A percentile compares a stretch with the other conserved stretches of the same genome.
Conservation (phyloP, 2,329 filamentous ascomycete genomes). For the Zasmidium angulare region DNA sequence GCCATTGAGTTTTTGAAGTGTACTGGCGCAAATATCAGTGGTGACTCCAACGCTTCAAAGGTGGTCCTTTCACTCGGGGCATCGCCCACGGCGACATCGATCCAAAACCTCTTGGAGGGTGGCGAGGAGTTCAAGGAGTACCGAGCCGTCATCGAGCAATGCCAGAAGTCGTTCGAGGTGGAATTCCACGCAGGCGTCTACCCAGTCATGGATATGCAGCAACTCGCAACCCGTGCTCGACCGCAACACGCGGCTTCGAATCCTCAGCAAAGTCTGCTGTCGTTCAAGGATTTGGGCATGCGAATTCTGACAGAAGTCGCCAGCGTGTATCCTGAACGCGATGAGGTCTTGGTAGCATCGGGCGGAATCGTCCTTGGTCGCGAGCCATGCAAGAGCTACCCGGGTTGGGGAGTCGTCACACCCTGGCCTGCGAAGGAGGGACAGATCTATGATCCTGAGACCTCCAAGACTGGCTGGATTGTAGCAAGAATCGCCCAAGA, state of each 20-base stretch:
- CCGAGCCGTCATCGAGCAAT: conserved; percentile 35
- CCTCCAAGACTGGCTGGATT: conserved; percentile 58
- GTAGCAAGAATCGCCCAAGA: conserved; percentile 74
- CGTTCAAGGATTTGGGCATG: conserved; percentile 61
- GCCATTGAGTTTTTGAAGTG: conserved; percentile 37
- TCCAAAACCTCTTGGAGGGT: conserved; percentile 57
- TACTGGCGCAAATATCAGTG: conserved; percentile 17
- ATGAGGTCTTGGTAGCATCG: conserved; percentile 66
- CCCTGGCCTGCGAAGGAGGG: conserved; percentile 51
- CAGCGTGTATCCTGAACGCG: conserved; percentile 63
- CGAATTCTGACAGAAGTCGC: conserved; percentile 71
- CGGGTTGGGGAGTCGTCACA: conserved; percentile 68
- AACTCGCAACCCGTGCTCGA: conserved; percentile 69
- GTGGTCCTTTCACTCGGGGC: conserved; percentile 70
- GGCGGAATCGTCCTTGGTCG: conserved; percentile 70
- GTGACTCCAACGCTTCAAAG: conserved; percentile 24
- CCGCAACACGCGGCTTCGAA: conserved; percentile 36
- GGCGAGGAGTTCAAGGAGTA: conserved; percentile 39
- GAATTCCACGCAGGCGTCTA: conserved; percentile 79
- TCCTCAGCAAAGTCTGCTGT: conserved; percentile 34
- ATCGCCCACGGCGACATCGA: conserved; percentile 69
- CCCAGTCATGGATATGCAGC: conserved; percentile 73
- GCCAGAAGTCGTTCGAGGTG: conserved; percentile 43
- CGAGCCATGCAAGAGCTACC: conserved; percentile 70
- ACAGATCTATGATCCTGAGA: conserved; percentile 38